These are phyloP conservation scores for Tetrapisispora pingtungensis DNA, from an alignment of 805 yeast genomes.

Conservation along the genomic window DNA sequence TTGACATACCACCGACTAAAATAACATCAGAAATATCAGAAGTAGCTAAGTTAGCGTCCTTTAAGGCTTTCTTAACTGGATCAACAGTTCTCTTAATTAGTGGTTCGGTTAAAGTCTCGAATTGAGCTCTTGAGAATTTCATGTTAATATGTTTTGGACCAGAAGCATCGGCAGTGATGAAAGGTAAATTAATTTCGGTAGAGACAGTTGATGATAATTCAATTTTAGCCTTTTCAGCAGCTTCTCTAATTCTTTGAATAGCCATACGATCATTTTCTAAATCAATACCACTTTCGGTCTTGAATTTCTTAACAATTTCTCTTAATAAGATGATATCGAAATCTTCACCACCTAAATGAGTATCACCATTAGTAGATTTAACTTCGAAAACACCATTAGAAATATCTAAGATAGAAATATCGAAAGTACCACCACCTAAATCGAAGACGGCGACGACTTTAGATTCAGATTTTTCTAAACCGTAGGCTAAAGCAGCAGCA, in stretches of 20 bases:
- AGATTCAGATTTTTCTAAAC: constrained; percentile 70
- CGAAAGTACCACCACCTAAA: constrained; percentile 98
- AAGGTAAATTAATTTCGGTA: constrained; percentile 65
- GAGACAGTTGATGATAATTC: constrained; percentile 62
- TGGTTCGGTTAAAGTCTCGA: constrained; percentile 58
- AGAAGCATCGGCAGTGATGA: constrained; percentile 73
- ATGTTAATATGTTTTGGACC: constrained; percentile 60
- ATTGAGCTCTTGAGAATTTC: constrained; percentile 59
- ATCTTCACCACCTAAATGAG: constrained; percentile 85
- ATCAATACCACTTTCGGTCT: constrained; percentile 57
- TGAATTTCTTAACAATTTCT: constrained; percentile 69
- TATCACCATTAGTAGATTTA: constrained; percentile 90
- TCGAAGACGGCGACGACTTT: constrained; percentile 92
- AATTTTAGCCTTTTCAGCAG: constrained; percentile 73
- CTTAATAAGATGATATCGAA: constrained; percentile 80
- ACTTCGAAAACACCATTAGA: constrained; percentile 98
- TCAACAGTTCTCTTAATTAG: constrained; percentile 58
- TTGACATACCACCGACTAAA: constrained; percentile 81
- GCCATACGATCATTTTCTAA: constrained; percentile 51
- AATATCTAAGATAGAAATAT: constrained; percentile 90
- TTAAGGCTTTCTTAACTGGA: constrained; percentile 64
- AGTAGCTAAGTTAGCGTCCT: constrained; percentile 60
- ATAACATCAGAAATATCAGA: constrained; percentile 65
- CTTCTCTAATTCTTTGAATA: constrained; percentile 75
- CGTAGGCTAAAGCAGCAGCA: constrained; percentile 90